These are phyloP conservation scores for Colletotrichum abscissum DNA, from an alignment of 2,329 filamentous ascomycete species.

Conservation along the genomic window DNA sequence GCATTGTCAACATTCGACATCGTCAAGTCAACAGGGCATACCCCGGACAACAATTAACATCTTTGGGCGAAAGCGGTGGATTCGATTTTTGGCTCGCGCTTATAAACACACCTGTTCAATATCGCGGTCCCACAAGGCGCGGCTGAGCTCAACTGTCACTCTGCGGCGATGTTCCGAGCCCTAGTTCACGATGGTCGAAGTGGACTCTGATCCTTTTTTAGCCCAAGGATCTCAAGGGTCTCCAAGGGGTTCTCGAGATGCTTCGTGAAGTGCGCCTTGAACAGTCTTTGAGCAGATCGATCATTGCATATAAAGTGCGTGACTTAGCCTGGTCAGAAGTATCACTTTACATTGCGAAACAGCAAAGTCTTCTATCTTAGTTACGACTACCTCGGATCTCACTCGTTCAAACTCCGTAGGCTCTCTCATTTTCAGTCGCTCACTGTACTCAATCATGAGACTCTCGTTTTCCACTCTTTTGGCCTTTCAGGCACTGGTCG, in stretches of 20 bases:
- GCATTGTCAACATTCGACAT: not conserved
- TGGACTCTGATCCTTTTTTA: conserved; percentile 9
- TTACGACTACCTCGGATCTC: not conserved
- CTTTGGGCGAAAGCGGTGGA: not conserved
- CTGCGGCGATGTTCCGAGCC: not conserved
- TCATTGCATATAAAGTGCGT: not conserved
- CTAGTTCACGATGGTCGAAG: not conserved
- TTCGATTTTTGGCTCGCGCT: not conserved
- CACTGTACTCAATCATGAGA: conserved; percentile 1
- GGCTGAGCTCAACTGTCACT: not conserved
- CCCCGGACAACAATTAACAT: not conserved
- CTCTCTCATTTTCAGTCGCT: not conserved
- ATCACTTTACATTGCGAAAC: not conserved
- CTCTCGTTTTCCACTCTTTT: conserved; percentile 16
- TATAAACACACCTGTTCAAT: not conserved
- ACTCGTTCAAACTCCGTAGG: not conserved
- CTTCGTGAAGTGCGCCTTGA: not conserved
- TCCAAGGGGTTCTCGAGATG: not conserved
- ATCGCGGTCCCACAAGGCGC: not conserved
- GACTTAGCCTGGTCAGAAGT: not conserved
- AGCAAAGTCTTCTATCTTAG: not conserved
- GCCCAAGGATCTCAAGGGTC: not conserved
- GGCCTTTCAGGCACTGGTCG: conserved; percentile 15
- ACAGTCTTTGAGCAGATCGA: not conserved
- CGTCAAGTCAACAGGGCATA: too few relatives aligned